Evolutionary conservation across 192 early-diverging fungal genomes (phyloP).

Genomic region (Powellomyces hirtus): DNA sequence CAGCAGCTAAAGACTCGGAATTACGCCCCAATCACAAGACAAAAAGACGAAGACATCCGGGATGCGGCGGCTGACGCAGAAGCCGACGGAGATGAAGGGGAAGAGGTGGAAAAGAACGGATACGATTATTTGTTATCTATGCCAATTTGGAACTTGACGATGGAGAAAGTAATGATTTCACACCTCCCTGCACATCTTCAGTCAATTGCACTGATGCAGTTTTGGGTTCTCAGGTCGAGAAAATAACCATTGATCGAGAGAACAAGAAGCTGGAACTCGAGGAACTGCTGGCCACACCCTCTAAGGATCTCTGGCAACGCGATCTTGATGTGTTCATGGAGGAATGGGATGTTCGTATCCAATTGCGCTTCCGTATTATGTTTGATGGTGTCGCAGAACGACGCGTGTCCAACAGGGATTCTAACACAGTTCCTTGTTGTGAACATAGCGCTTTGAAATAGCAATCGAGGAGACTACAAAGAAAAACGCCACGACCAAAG

Average conservation of each 20-base stretch:
- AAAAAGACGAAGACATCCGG: not conserved
- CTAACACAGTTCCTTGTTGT: too few species aligned
- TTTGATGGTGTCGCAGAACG: too few species aligned
- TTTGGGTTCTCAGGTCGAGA: too few species aligned
- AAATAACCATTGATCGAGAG: constrained; percentile 15
- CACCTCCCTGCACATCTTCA: not conserved
- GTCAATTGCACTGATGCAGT: not conserved
- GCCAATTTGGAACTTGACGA: constrained; percentile 79
- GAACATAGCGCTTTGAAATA: not conserved
- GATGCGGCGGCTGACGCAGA: constrained; percentile 36
- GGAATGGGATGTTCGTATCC: constrained; percentile 84
- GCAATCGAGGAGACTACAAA: not conserved
- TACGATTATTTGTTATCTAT: constrained; percentile 83
- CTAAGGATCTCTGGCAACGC: constrained; percentile 75
- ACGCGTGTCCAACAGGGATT: too few species aligned
- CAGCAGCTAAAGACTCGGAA: constrained; percentile 55
- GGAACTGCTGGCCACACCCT: constrained; percentile 34
- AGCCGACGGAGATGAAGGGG: constrained; percentile 23
- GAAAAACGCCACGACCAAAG: not conserved
- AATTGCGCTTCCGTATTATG: too few species aligned
- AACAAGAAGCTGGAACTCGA: constrained; percentile 14
- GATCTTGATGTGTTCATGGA: constrained; percentile 76
- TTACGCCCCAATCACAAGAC: constrained; percentile 55
- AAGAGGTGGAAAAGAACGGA: constrained; percentile 18
- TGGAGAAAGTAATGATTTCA: constrained; percentile 74